Evolutionary conservation across 73 alveolate genomes (phyloP).

Genomic region (Uronychia binucleata): DNA sequence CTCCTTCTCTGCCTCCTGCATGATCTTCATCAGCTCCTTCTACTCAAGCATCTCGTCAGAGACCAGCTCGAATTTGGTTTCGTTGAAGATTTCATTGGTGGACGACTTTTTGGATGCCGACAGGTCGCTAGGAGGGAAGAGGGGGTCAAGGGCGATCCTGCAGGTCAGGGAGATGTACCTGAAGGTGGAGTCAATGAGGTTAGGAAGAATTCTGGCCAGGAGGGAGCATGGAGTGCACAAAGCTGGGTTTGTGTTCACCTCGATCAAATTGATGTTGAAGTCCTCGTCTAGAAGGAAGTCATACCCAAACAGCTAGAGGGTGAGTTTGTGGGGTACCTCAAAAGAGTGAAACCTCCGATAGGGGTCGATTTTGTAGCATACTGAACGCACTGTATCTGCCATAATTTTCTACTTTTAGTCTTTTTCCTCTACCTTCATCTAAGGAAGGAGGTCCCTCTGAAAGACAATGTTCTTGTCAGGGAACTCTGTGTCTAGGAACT

Average conservation of each 20-base stretch:
- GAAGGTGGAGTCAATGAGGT: slow-evolving; percentile 26
- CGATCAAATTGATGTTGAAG: slow-evolving; percentile 82
- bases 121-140: slow-evolving; percentile 10
- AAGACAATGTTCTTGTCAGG: slow-evolving; percentile 48
- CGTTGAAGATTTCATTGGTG: neutral
- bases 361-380: slow-evolving; percentile 75
- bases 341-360: slow-evolving; percentile 70
- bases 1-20: too few relatives aligned
- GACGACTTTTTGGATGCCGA: neutral
- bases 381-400: slow-evolving; percentile 76
- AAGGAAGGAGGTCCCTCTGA: slow-evolving; percentile 70
- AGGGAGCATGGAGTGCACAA: slow-evolving; percentile 85
- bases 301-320: slow-evolving; percentile 73
- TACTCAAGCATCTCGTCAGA: neutral
- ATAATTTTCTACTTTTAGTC: slow-evolving; percentile 9
- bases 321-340: slow-evolving; percentile 37
- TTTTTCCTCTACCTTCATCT: slow-evolving; percentile 62
- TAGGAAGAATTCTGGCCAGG: slow-evolving; percentile 70
- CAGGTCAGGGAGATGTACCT: slow-evolving; percentile 7
- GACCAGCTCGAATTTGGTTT: neutral
- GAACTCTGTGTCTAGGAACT: slow-evolving; percentile 70
- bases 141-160: slow-evolving; percentile 38
- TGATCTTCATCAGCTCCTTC: neutral
- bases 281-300: slow-evolving; percentile 92
- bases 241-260: slow-evolving; percentile 95